Base-by-base conservation (phyloP, 2,329 filamentous ascomycete species). In the Xylaria sp. region DNA sequence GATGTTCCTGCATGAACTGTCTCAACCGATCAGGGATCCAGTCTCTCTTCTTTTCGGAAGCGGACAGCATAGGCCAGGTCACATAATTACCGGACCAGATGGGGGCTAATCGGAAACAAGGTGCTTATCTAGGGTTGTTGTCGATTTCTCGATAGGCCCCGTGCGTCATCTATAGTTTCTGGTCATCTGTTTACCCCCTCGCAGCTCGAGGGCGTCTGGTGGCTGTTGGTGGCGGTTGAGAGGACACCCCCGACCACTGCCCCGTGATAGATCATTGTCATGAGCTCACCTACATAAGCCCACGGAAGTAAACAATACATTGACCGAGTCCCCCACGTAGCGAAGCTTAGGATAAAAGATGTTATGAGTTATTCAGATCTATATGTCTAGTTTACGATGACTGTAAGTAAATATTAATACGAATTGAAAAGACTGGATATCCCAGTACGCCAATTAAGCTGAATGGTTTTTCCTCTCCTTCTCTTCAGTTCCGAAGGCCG, bases 191-290 rank as follows among this genome's bases (percentile, higher is more conserved):
- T 62, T 52, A 25, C 33, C 18, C 18, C 28, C 49, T 49, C 23
- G 23, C 7, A 28, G 31, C 13, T 36, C 13, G 43, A 57, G 31
- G 36, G 39, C 31, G 48, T 23, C 39, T 55, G 58, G 36, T 64
- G 48, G 64, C 48, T 64, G 48, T 49, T 23, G 12, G 64, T 67
- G 56, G 67, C 56, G 64, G 59, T 46, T 57, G 39, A 60, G 48
- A 67, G 46, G 9, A 56, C 49, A 31, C 48, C 60, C 62, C 62
- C 63, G n/a, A 55, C 57, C 61, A 18, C 2, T 8, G 6, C 33
- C 46, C 46, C 56, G 54, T 36, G 36, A 54, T 49, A 58, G 41
- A 43, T 41, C 52, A 36, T 20, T 33, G 3, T 20, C 28, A n/a
- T 20, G 15, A 10, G 41, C 41, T 46, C 51, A 54, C 51, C 51